Conservation (phyloP, 148 eudicot genomes). For the Pharnaceum exiguum region DNA sequence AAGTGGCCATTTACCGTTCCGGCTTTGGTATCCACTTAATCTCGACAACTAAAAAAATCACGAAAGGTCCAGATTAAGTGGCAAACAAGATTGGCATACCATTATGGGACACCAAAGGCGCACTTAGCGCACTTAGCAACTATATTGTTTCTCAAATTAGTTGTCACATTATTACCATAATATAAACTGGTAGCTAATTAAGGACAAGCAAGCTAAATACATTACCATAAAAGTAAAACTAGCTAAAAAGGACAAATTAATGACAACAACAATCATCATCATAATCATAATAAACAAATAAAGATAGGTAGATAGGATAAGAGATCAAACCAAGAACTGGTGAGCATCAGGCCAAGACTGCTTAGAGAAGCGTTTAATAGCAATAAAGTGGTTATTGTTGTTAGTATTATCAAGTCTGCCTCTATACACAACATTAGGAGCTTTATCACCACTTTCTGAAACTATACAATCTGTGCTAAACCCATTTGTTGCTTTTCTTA, state of each 20-base stretch:
- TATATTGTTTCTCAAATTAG: too few species aligned
- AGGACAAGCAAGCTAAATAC: background rate
- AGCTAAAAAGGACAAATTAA: background rate
- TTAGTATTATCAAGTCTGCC: conserved; percentile 49
- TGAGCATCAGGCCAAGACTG: conserved; percentile 63
- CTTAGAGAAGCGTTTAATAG: conserved; percentile 53
- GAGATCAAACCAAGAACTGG: conserved; percentile 40
- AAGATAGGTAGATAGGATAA: background rate
- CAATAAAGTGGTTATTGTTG: conserved; percentile 33
- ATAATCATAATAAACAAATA: background rate
- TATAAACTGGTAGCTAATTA: too few species aligned
- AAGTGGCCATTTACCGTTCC: too few species aligned
- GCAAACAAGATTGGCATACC: too few species aligned
- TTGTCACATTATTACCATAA: too few species aligned
- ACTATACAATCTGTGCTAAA: conserved; percentile 49
- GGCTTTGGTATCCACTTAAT: too few species aligned
- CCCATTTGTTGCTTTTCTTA: conserved; percentile 45
- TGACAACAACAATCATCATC: background rate
- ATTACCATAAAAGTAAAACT: background rate
- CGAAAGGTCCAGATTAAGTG: too few species aligned
- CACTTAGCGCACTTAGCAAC: too few species aligned
- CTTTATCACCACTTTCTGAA: conserved; percentile 56
- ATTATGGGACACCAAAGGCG: too few species aligned
- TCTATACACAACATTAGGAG: conserved; percentile 54
- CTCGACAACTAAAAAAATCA: too few species aligned